Evolutionary conservation across 1,284 basidiomycete species (phyloP), one percentile per base, ranked within the genome.

Genomic region (Calocybe gambosa): DNA sequence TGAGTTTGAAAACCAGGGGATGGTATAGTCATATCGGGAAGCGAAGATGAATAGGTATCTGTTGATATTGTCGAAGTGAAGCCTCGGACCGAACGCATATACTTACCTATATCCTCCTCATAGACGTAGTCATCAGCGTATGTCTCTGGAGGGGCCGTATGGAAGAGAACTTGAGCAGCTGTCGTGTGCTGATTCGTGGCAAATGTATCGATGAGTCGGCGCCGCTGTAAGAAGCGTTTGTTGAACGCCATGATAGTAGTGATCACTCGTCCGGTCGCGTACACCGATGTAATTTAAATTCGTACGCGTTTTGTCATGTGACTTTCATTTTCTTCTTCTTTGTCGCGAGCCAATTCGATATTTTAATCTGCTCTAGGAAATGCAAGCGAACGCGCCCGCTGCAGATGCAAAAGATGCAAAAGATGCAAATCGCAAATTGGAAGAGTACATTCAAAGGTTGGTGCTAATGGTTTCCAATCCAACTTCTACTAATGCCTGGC

Each of bases 361-460:
- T n/a, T n/a, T n/a, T n/a, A n/a, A 34, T 29, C 28, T 29, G 28
- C 28, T 12, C 28, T n/a, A 29, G 28, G 10, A 34, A 7, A 34
- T 34, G 31, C 31, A 34, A 34, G 31, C 47, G 28, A 38, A 19
- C 37, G 65, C 65, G 64, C 60, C 62, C 45, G 53, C 58, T 16
- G 53, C 58, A 23, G 59, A 60, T 7, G 61, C 62, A n/a, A 64
- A n/a, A n/a, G n/a, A n/a, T n/a, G n/a, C 63, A 47, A 68, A 68
- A 49, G 69, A 72, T 40, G 62, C 64, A 19, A 68, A 70, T 44
- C 67, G 66, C 56, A 75, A 81, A 62, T 64, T 82, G 20, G 77
- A 82, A 52, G 81, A 83, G 59, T 82, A 79, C 57, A 82, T 84
- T 46, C 78, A 83, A 55, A 84, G 80, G 82, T 82, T 55, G 47